phyloP scores from a whole-genome alignment of 768 basidiomycete species.

The Macrocybe gigantea region DNA sequence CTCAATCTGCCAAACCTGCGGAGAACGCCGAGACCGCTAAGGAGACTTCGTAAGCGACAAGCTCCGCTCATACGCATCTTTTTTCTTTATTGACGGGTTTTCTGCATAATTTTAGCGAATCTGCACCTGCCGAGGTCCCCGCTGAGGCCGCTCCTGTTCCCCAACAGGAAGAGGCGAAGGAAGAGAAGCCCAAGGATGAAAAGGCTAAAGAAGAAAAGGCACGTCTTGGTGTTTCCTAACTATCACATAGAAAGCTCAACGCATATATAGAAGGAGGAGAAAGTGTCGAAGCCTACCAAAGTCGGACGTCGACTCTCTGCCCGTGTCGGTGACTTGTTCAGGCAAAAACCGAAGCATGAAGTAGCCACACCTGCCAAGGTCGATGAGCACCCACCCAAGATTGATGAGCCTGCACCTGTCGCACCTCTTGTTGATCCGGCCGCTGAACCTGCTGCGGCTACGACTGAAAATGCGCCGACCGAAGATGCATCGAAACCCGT shows the following conservation, averaged over 20 bases:
- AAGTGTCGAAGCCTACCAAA: constrained; percentile 48
- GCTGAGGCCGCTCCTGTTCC: constrained; percentile 30
- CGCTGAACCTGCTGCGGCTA: constrained; percentile 29
- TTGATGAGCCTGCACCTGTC: constrained; percentile 76
- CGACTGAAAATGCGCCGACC: constrained; percentile 21
- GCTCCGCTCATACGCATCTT: constrained; percentile 6
- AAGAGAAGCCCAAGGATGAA: constrained; percentile 38
- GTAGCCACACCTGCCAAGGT: constrained; percentile 71
- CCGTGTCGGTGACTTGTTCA: constrained; percentile 81
- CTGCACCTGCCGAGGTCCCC: constrained; percentile 24
- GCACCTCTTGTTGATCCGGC: constrained; percentile 83
- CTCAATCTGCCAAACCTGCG: constrained; percentile 24
- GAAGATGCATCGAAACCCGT: constrained; percentile 31
- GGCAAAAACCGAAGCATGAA: constrained; percentile 61
- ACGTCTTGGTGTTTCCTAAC: not conserved
- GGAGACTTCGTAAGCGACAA: constrained; percentile 31
- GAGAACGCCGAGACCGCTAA: constrained; percentile 57
- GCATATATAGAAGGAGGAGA: constrained; percentile 30
- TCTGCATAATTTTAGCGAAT: not conserved
- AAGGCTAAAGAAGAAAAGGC: constrained; percentile 64
- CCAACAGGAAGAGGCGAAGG: constrained; percentile 32
- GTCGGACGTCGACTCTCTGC: constrained; percentile 80
- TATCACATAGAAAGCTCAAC: not conserved
- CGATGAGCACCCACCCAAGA: constrained; percentile 83
- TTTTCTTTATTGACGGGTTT: not conserved